Percentiles rank a stretch among this genome's conserved stretches.
These are phyloP conservation scores for Dunaliella sp. DNA, from an alignment of 139 green algal genomes.

Conservation along the genomic window DNA sequence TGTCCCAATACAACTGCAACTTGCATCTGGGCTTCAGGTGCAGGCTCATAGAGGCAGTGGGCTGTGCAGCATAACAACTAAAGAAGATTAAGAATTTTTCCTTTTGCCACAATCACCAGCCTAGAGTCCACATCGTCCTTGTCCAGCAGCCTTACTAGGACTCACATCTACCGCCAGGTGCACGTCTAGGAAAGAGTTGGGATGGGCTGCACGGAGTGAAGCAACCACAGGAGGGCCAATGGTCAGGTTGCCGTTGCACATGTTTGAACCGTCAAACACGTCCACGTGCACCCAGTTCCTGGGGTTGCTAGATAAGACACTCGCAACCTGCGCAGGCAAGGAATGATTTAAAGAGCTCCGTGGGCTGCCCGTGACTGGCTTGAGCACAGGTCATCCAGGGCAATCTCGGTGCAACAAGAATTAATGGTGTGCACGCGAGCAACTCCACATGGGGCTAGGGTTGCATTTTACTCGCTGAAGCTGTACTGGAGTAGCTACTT, in stretches of 20 bases:
- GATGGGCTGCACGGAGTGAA: conserved; percentile 42
- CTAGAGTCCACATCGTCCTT: background rate
- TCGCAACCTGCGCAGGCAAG: background rate
- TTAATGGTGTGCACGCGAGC: too few relatives aligned
- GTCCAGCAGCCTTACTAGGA: background rate
- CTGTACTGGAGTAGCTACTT: too few relatives aligned
- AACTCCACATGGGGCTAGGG: too few relatives aligned
- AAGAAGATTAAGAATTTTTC: background rate
- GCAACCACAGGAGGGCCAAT: conserved; percentile 65
- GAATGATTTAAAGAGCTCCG: too few relatives aligned
- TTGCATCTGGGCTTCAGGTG: background rate
- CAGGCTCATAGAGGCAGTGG: background rate
- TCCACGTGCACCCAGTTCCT: conserved; percentile 20
- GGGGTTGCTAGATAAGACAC: background rate
- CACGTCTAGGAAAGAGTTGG: conserved; percentile 62
- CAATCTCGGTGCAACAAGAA: too few relatives aligned
- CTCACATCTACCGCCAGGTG: conserved; percentile 41
- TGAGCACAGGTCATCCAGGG: too few relatives aligned
- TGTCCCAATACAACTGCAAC: background rate
- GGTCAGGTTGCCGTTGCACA: conserved; percentile 57
- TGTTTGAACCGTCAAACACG: conserved; percentile 28
- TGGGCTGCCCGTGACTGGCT: too few relatives aligned
- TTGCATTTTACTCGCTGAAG: too few relatives aligned
- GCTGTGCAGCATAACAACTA: background rate
- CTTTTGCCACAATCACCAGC: background rate